Conservation (phyloP, 495 filamentous ascomycete species). For the Lentithecium fluviatile region DNA sequence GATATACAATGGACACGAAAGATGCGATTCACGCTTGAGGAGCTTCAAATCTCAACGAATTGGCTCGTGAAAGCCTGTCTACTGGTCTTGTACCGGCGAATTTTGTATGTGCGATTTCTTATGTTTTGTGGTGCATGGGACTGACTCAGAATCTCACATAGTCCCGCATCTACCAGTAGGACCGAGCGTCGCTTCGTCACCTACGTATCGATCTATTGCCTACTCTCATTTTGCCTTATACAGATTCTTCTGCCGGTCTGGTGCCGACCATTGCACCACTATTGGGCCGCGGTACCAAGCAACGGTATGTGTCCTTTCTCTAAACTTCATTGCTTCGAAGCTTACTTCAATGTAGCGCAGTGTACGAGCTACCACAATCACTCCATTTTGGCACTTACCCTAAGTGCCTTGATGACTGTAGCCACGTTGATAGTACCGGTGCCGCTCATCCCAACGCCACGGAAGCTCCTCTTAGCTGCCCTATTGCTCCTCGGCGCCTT, state of each 20-base stretch:
- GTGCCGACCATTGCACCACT: conserved; percentile 59
- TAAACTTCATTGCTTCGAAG: conserved; percentile 37
- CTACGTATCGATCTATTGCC: conserved; percentile 52
- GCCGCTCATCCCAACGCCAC: conserved; percentile 52
- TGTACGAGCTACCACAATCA: conserved; percentile 51
- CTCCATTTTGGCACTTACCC: conserved; percentile 60
- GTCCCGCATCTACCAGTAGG: not conserved
- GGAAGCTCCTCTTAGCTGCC: conserved; percentile 52
- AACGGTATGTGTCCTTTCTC: conserved; percentile 12
- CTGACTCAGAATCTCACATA: not conserved
- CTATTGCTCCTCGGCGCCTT: conserved; percentile 58
- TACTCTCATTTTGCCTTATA: conserved; percentile 55
- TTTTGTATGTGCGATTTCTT: conserved; percentile 45
- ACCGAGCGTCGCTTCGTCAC: conserved; percentile 53
- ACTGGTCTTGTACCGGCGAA: conserved; percentile 53
- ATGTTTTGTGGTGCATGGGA: not conserved
- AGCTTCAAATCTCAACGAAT: conserved; percentile 48
- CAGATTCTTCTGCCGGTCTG: conserved; percentile 59
- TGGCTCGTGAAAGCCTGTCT: conserved; percentile 59
- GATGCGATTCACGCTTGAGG: conserved; percentile 51
- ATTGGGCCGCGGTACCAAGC: conserved; percentile 49
- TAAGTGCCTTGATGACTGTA: conserved; percentile 63
- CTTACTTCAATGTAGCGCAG: conserved; percentile 31
- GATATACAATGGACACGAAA: conserved; percentile 62
- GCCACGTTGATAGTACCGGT: conserved; percentile 62